Base-by-base conservation (phyloP, 352 stramenopile species). In the Globisporangium radiosum region DNA sequence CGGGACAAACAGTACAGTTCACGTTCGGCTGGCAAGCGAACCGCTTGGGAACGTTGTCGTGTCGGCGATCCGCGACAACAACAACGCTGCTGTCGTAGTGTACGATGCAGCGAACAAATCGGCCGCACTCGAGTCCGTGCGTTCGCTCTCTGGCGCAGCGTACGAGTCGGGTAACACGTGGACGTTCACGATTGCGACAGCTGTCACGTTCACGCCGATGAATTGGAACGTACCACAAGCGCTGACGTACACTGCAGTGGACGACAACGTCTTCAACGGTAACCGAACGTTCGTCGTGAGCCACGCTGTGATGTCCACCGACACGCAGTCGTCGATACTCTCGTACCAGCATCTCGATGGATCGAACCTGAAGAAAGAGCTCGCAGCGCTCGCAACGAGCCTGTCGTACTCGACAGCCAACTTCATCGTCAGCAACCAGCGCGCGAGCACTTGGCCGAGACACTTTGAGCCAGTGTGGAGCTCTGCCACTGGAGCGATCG, bases 261-360 rank as follows among this genome's bases (percentile, higher is more conserved):
- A 91, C 62, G 78, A 91, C 61, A 88, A 91, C 52, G 65, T 63
- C 1, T 86, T 73, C 60, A 66, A 68, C 37, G 75, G 69, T 15
- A 81, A 91, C 44, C 69, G 75, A n/a, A 73, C 67, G 5, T 67
- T 87, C 19, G 52, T 54, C 2, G 66, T 85, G 51, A 70, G 59
- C 43, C 69, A 82, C 39, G 58, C 36, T 7, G 62, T 57, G 5
- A 53, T 38, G 1, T 76, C 73, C 4, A 63, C 57, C 8, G 81
- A 91, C 38, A 53, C 43, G 0, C 61, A 60, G 2, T 53, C 37
- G 0, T 14, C 55, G 0, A 54, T 68, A n/a, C 60, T 84, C 13
- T 70, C 78, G 0, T 54, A 37, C 6, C 76, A 88, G 67, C 65
- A 60, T 0, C 66, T 78, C 15, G 38, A 43, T 11, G 60, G 33